Percentiles rank a stretch among this genome's conserved stretches.
Conservation (phyloP, 192 early-diverging fungal genomes). For the Funneliformis geosporum region DNA sequence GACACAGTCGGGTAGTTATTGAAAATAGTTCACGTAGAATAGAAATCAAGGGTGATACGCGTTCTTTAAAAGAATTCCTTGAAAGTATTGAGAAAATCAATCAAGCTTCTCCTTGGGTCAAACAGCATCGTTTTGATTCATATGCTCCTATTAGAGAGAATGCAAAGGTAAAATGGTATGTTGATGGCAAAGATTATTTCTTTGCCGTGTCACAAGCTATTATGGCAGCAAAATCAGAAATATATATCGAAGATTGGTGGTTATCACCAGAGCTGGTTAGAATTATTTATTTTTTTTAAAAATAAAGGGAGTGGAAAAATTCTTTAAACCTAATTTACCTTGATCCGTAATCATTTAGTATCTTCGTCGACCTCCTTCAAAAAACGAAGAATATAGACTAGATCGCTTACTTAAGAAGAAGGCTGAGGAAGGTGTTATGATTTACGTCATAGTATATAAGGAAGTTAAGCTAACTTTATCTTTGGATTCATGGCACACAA, state of each 20-base stretch:
- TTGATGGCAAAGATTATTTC: conserved; percentile 78
- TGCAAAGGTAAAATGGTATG: conserved; percentile 66
- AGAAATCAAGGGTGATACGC: conserved; percentile 68
- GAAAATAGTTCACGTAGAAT: conserved; percentile 64
- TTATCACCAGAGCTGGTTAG: conserved; percentile 72
- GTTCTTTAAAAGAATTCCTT: conserved; percentile 70
- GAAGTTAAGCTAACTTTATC: conserved; percentile 72
- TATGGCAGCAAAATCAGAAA: conserved; percentile 61
- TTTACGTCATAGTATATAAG: conserved; percentile 84
- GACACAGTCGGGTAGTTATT: conserved; percentile 58
- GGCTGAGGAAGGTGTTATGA: conserved; percentile 79
- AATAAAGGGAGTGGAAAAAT: too few relatives aligned
- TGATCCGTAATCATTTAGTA: conserved; percentile 42
- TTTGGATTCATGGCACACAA: conserved; percentile 70
- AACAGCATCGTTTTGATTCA: conserved; percentile 64
- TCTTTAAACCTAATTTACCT: neutral
- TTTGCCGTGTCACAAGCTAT: conserved; percentile 74
- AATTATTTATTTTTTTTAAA: neutral
- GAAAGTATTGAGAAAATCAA: conserved; percentile 61
- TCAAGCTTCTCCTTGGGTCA: conserved; percentile 62
- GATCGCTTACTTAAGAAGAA: conserved; percentile 76
- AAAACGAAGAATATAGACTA: conserved; percentile 72
- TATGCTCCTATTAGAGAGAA: conserved; percentile 74
- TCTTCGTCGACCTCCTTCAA: conserved; percentile 65
- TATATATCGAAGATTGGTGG: conserved; percentile 87